Conservation (phyloP, 2,329 filamentous ascomycete genomes). For the Claviceps fusiformis region DNA sequence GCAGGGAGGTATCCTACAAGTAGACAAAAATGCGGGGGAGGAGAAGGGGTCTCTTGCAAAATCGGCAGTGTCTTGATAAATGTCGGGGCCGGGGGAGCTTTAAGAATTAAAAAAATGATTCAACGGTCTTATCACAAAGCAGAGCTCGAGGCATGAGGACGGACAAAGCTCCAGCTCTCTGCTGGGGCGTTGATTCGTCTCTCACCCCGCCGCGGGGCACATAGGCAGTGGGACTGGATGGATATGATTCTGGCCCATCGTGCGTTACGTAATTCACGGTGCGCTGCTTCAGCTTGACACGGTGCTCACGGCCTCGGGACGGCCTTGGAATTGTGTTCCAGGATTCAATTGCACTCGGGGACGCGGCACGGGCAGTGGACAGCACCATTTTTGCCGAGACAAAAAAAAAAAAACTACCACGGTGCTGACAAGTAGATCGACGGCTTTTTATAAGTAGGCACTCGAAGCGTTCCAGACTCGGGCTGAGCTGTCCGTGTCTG, state of each 20-base stretch:
- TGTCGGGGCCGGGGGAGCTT: not conserved
- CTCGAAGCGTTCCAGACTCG: not conserved
- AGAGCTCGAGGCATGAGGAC: not conserved
- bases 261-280: not conserved
- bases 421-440: no score
- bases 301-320: no score
- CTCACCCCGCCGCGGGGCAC: conserved; percentile 7
- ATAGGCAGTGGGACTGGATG: not conserved
- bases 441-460: not conserved
- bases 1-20: not conserved
- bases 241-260: not conserved
- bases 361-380: not conserved
- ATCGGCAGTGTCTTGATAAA: not conserved
- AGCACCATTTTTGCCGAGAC: no score
- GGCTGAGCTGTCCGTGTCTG: not conserved
- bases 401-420: no score
- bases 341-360: not conserved
- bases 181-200: not conserved
- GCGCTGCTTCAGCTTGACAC: not conserved
- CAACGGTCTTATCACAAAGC: not conserved
- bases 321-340: not conserved
- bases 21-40: no score
- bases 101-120: not conserved
- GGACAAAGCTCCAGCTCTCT: no score
- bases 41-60: no score